Evolutionary conservation across 352 stramenopile species (phyloP).

Genomic region (Pythium myriotylum): DNA sequence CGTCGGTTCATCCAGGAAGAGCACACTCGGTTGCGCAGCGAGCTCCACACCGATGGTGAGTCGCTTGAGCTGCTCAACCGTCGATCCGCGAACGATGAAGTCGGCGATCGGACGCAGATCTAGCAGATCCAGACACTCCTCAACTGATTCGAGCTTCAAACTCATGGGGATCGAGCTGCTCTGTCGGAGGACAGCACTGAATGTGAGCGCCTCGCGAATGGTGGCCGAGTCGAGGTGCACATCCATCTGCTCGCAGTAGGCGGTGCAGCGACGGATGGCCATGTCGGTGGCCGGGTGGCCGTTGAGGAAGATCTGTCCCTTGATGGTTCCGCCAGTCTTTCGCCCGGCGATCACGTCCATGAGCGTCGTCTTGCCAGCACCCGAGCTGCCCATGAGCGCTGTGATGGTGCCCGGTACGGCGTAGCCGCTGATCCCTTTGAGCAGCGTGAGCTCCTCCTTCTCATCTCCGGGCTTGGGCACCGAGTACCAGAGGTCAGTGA

Average conservation of each 20-base stretch:
- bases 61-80: slow-evolving; percentile 35
- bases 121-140: slow-evolving; percentile 28
- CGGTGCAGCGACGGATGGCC: slow-evolving; percentile 33
- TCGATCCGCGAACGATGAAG: slow-evolving; percentile 28
- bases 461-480: slow-evolving; percentile 48
- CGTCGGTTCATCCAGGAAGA: slow-evolving; percentile 75
- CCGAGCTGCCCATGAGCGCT: slow-evolving; percentile 44
- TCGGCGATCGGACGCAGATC: slow-evolving; percentile 25
- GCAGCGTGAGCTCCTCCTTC: too few species aligned
- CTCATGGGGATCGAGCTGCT: slow-evolving; percentile 9
- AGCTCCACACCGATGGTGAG: slow-evolving; percentile 50
- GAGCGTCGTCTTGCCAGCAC: slow-evolving; percentile 65
- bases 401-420: too few species aligned
- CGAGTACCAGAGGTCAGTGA: slow-evolving; percentile 33
- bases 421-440: too few species aligned
- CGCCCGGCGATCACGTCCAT: slow-evolving; percentile 88
- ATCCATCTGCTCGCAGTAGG: slow-evolving; percentile 89
- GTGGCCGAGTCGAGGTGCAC: slow-evolving; percentile 84
- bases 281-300: slow-evolving; percentile 28
- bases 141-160: slow-evolving; percentile 26
- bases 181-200: slow-evolving; percentile 55
- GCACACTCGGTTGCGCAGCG: slow-evolving; percentile 60
- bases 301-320: slow-evolving; percentile 49
- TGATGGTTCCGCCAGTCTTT: slow-evolving; percentile 73
- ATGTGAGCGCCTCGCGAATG: slow-evolving; percentile 15